Percentiles rank a stretch among this genome's conserved stretches.
These are phyloP conservation scores for Epichloe uncinata DNA, from an alignment of 2,329 filamentous ascomycete genomes.

Conservation along the genomic window DNA sequence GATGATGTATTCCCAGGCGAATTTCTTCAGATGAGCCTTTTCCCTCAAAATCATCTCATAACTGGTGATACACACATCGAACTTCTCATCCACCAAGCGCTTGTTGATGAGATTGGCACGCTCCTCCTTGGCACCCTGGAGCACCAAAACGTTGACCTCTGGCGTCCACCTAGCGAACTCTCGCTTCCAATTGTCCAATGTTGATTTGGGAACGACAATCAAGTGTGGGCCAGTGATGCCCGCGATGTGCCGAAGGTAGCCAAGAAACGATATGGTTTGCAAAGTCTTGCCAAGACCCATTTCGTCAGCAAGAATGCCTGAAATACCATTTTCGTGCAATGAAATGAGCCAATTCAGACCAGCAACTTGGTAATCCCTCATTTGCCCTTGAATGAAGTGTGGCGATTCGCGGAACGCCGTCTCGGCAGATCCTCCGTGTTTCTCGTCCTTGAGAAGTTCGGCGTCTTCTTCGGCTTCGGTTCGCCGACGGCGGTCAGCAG, in stretches of 20 bases:
- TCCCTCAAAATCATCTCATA: slow-evolving; percentile 99
- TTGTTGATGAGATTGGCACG: slow-evolving; percentile 80
- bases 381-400: slow-evolving; percentile 70
- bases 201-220: slow-evolving; percentile 88
- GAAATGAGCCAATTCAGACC: slow-evolving; percentile 97
- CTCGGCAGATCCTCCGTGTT: slow-evolving; percentile 70
- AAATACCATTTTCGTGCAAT: slow-evolving; percentile 96
- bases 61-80: slow-evolving; percentile 95
- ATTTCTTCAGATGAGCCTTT: slow-evolving; percentile 89
- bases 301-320: slow-evolving; percentile 92
- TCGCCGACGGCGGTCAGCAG: slow-evolving; percentile 63
- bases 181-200: slow-evolving; percentile 94
- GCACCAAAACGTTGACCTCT: slow-evolving; percentile 83
- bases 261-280: slow-evolving; percentile 93
- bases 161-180: slow-evolving; percentile 93
- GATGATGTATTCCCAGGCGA: slow-evolving; percentile 99
- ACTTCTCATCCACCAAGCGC: slow-evolving; percentile 83
- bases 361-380: slow-evolving; percentile 94
- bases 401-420: slow-evolving; percentile 92
- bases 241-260: slow-evolving; percentile 83
- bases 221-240: slow-evolving; percentile 85
- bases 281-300: slow-evolving; percentile 98
- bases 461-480: slow-evolving; percentile 98
- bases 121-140: slow-evolving; percentile 93
- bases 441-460: slow-evolving; percentile 75